Conservation (phyloP, 192 early-diverging fungal species). For the Podila epicladia region DNA sequence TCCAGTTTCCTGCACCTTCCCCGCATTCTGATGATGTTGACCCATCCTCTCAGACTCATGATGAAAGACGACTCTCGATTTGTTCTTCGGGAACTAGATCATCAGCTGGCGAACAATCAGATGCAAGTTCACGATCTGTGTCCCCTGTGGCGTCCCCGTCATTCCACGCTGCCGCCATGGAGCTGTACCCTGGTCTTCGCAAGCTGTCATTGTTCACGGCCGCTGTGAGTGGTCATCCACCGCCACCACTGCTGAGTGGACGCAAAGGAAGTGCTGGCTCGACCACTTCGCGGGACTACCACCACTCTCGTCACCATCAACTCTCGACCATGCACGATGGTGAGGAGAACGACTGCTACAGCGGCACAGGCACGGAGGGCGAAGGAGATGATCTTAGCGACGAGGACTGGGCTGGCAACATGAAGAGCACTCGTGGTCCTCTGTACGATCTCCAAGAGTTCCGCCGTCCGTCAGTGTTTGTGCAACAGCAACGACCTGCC, state of each 20-base stretch:
- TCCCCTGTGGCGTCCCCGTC: slow-evolving; percentile 15
- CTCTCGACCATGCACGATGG: not conserved
- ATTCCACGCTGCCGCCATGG: slow-evolving; percentile 24
- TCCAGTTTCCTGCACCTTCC: slow-evolving; percentile 27
- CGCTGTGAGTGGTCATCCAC: slow-evolving; percentile 10
- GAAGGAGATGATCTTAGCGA: slow-evolving; percentile 17
- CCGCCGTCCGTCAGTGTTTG: not conserved
- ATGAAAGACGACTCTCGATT: not conserved
- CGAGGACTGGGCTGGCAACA: slow-evolving; percentile 46
- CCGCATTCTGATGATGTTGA: not conserved
- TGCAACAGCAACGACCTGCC: slow-evolving; percentile 2
- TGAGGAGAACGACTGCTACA: slow-evolving; percentile 9
- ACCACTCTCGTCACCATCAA: not conserved
- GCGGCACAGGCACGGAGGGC: slow-evolving; percentile 5
- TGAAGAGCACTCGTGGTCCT: slow-evolving; percentile 10
- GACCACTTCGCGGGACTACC: not conserved
- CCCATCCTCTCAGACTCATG: not conserved
- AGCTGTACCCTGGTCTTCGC: slow-evolving; percentile 36
- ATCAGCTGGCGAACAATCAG: not conserved
- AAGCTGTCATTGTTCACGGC: slow-evolving; percentile 48
- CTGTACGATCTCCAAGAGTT: not conserved
- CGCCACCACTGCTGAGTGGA: slow-evolving; percentile 22
- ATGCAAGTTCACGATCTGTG: not conserved
- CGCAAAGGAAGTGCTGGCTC: slow-evolving; percentile 36
- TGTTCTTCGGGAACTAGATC: not conserved